Evolutionary conservation across 1,284 basidiomycete genomes (phyloP).

Genomic region (Naganishia cerealis): DNA sequence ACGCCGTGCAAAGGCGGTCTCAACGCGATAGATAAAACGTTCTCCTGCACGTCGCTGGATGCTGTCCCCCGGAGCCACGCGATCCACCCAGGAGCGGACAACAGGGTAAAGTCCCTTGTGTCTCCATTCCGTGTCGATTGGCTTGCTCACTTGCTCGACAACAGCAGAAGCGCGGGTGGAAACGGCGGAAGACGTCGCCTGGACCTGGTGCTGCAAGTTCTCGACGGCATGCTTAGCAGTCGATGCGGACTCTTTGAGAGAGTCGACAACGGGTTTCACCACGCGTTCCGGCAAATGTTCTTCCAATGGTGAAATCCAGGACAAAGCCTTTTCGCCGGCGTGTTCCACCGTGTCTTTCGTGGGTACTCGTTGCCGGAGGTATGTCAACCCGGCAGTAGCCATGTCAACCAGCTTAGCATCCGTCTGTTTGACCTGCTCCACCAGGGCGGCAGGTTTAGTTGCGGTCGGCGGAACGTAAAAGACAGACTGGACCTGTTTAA

Average conservation of each 20-base stretch:
- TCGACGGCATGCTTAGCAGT: constrained; percentile 17
- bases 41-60: not conserved
- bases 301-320: constrained; percentile 22
- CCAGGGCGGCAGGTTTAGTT: constrained; percentile 21
- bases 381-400: constrained; percentile 6
- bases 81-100: not conserved
- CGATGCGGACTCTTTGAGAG: constrained; percentile 13
- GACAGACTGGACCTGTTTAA: constrained; percentile 18
- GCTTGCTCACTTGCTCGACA: constrained; percentile 15
- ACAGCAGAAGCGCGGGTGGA: not conserved
- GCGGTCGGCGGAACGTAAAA: constrained; percentile 16
- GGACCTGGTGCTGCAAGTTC: constrained; percentile 10
- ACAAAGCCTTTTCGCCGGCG: constrained; percentile 1
- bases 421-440: constrained; percentile 19
- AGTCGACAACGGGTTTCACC: constrained; percentile 20
- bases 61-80: not conserved
- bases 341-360: constrained; percentile 12
- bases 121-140: constrained; percentile 15
- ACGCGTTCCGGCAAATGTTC: constrained; percentile 4
- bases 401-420: constrained; percentile 12
- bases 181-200: constrained; percentile 8
- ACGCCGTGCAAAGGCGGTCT: constrained; percentile 56
- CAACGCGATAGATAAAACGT: constrained; percentile 10
- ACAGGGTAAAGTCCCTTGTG: constrained; percentile 6
- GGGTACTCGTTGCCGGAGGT: constrained; percentile 14